A percentile compares a stretch with the other conserved stretches of the same genome.
Conservation (phyloP, 2,329 filamentous ascomycete genomes). For the Scytalidium sp. region DNA sequence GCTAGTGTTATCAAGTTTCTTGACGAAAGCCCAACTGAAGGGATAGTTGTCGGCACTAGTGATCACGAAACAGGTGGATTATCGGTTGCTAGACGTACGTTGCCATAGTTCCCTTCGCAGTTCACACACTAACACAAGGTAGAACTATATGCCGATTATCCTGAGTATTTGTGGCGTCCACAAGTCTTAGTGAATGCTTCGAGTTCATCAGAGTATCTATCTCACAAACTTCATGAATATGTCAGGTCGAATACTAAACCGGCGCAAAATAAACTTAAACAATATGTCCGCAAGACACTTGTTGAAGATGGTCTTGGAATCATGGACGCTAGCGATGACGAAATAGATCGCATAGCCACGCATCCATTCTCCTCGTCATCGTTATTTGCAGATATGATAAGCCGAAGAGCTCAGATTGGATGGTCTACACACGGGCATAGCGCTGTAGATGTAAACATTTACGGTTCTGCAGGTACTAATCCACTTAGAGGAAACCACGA, state of each 20-base stretch:
- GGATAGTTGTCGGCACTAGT: conserved; percentile 82
- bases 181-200: conserved; percentile 77
- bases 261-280: conserved; percentile 35
- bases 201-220: conserved; percentile 68
- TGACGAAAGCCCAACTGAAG: conserved; percentile 67
- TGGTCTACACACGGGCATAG: conserved; percentile 95
- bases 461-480: conserved; percentile 68
- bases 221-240: conserved; percentile 58
- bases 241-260: conserved; percentile 32
- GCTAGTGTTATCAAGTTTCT: conserved; percentile 81
- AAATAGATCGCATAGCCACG: conserved; percentile 65
- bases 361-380: conserved; percentile 51
- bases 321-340: conserved; percentile 64
- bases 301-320: conserved; percentile 74
- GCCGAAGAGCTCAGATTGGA: conserved; percentile 80
- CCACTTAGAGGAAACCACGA: conserved; percentile 83
- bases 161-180: conserved; percentile 78
- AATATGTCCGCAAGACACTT: conserved; percentile 67
- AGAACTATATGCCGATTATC: conserved; percentile 60
- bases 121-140: conserved; percentile 3
- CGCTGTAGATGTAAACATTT: conserved; percentile 95
- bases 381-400: conserved; percentile 81
- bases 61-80: conserved; percentile 97
- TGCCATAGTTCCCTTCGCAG: background rate
- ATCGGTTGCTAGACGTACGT: conserved; percentile 71